Evolutionary conservation across 805 yeast species (phyloP).

Genomic region (Saccharomycopsis schoenii): DNA sequence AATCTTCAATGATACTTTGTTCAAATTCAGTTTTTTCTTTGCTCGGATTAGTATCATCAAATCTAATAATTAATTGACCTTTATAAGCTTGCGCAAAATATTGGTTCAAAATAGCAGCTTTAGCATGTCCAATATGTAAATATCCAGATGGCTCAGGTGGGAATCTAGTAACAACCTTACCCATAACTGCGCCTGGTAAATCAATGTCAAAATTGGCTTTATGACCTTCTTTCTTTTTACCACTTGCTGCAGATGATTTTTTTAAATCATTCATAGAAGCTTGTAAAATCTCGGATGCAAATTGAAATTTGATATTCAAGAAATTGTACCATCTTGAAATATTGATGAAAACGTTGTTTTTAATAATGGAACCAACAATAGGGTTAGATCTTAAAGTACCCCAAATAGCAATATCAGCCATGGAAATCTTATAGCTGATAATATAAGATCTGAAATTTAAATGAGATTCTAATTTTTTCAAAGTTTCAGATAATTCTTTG

Average conservation of each 20-base stretch:
- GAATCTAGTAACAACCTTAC: constrained; percentile 96
- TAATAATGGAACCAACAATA: constrained; percentile 82
- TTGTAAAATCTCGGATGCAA: constrained; percentile 53
- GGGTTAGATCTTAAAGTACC: constrained; percentile 91
- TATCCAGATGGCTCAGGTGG: constrained; percentile 99
- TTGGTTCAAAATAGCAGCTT: constrained; percentile 94
- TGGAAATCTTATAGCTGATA: constrained; percentile 52
- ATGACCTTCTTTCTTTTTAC: constrained; percentile 70
- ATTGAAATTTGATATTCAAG: constrained; percentile 59
- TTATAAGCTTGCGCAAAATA: constrained; percentile 93
- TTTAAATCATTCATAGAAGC: constrained; percentile 66
- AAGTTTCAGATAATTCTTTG: constrained; percentile 66
- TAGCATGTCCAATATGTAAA: constrained; percentile 97
- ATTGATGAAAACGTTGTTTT: constrained; percentile 74
- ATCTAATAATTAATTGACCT: constrained; percentile 93
- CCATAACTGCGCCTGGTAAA: constrained; percentile 82
- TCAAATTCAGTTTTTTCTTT: constrained; percentile 94
- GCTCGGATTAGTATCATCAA: constrained; percentile 96
- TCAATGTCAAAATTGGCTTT: constrained; percentile 94
- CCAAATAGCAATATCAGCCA: constrained; percentile 86
- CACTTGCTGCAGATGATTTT: constrained; percentile 49
- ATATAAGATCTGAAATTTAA: constrained; percentile 78
- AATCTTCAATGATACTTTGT: constrained; percentile 88
- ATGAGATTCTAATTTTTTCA: constrained; percentile 74
- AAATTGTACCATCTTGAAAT: constrained; percentile 89